Percentiles rank a stretch among this genome's conserved stretches.
phyloP scores from a whole-genome alignment of 495 filamentous ascomycete genomes.

The Thermothielavioides terrestris region DNA sequence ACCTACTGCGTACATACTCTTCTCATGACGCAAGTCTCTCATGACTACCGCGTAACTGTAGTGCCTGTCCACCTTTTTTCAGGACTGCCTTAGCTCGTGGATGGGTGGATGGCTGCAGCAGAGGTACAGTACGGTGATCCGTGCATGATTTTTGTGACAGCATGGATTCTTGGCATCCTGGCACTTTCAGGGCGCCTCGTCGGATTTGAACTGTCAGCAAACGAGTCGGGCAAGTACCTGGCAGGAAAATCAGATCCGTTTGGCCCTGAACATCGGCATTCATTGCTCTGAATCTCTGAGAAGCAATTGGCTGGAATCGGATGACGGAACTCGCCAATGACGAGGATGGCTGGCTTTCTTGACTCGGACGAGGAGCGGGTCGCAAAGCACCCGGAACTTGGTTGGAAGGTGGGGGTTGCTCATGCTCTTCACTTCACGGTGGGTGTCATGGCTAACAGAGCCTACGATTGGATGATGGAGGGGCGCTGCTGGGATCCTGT shows the following conservation, averaged over 20 bases:
- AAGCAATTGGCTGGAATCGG: not conserved
- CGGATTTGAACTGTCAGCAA: too few relatives aligned
- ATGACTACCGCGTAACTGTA: too few relatives aligned
- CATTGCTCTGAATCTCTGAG: not conserved
- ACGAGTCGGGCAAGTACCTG: not conserved
- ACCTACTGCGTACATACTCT: too few relatives aligned
- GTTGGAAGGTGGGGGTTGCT: conserved; percentile 17
- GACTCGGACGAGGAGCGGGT: conserved; percentile 22
- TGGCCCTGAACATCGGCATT: not conserved
- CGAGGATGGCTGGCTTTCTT: conserved; percentile 16
- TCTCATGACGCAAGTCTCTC: too few relatives aligned
- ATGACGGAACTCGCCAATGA: conserved; percentile 4
- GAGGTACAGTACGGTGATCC: too few relatives aligned
- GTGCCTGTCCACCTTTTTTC: too few relatives aligned
- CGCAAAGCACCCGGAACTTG: conserved; percentile 6
- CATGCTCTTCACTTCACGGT: not conserved
- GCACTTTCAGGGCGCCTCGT: too few relatives aligned
- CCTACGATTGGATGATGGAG: conserved; percentile 19
- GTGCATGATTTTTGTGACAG: too few relatives aligned
- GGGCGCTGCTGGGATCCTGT: conserved; percentile 16
- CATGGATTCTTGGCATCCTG: too few relatives aligned
- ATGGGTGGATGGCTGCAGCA: too few relatives aligned
- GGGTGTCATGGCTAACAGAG: too few relatives aligned
- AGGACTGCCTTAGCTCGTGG: too few relatives aligned
- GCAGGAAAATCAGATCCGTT: not conserved